These are phyloP conservation scores for Talaromyces marneffei DNA, from an alignment of 2,329 filamentous ascomycete genomes.

Conservation along the genomic window DNA sequence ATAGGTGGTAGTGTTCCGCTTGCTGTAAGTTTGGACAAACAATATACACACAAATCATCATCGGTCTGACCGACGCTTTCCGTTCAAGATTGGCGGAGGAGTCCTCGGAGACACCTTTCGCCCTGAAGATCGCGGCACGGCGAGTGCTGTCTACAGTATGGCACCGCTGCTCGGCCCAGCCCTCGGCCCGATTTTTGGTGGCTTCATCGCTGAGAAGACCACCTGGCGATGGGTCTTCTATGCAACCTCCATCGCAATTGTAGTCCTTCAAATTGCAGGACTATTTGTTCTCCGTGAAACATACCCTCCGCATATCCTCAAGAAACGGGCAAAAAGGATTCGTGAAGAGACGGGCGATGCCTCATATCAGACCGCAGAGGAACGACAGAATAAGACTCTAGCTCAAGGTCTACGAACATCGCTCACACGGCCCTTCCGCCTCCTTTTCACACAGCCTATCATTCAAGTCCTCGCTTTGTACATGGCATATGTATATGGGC, in stretches of 20 bases:
- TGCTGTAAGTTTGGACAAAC: constrained; percentile 32
- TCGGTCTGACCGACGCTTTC: background rate
- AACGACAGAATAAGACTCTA: background rate
- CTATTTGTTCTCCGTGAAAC: constrained; percentile 38
- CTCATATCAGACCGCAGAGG: background rate
- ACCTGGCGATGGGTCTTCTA: constrained; percentile 72
- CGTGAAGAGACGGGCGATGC: background rate
- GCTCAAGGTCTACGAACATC: constrained; percentile 45
- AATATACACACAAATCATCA: background rate
- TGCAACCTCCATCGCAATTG: constrained; percentile 58
- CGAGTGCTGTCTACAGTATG: constrained; percentile 49
- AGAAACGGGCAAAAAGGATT: background rate
- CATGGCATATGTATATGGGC: constrained; percentile 50
- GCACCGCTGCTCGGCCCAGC: constrained; percentile 57
- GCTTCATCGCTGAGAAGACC: constrained; percentile 56
- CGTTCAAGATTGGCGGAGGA: constrained; percentile 40
- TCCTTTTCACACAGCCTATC: constrained; percentile 51
- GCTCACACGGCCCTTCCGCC: constrained; percentile 46
- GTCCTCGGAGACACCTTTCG: constrained; percentile 53
- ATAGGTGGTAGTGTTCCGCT: constrained; percentile 54
- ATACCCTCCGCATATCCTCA: background rate
- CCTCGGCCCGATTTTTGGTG: constrained; percentile 56
- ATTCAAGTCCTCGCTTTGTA: constrained; percentile 48
- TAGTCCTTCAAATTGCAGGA: constrained; percentile 46
- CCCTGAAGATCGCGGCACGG: constrained; percentile 49